Conservation (phyloP, 164 flowering plant species). For the Tetrastigma voinierianum region DNA sequence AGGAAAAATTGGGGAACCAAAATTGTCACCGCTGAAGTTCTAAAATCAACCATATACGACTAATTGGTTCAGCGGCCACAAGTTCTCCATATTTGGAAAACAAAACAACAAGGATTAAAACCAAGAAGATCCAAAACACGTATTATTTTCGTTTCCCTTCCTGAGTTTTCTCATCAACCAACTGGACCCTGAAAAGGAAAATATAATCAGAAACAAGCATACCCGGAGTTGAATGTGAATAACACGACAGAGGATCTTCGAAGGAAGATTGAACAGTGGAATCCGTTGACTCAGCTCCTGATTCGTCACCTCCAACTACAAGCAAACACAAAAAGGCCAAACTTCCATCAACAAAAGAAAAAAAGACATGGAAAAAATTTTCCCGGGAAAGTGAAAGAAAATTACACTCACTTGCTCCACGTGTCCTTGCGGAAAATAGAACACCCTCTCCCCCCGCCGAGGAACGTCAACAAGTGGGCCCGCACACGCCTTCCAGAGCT, state of each 20-base stretch:
- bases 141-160: neutral
- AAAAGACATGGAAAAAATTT: constrained; percentile 1
- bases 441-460: constrained; percentile 56
- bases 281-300: constrained; percentile 65
- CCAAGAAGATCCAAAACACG: neutral
- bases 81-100: neutral
- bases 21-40: no score
- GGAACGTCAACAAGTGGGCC: constrained; percentile 93
- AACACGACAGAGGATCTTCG: constrained; percentile 79
- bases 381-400: constrained; percentile 1
- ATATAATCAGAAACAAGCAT: constrained; percentile 4
- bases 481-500: constrained; percentile 87
- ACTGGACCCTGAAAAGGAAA: neutral
- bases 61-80: neutral
- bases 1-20: no score
- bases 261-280: constrained; percentile 57
- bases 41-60: neutral
- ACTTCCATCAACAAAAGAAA: constrained; percentile 6
- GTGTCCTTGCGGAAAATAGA: constrained; percentile 89
- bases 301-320: constrained; percentile 78
- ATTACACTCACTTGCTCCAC: constrained; percentile 72
- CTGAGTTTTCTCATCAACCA: constrained; percentile 1
- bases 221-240: constrained; percentile 57
- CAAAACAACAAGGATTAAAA: neutral
- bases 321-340: constrained; percentile 17